A percentile compares a stretch with the other conserved stretches of the same genome.
Evolutionary conservation across 352 stramenopile genomes (phyloP).

Genomic region (Saprolegnia parasitica): DNA sequence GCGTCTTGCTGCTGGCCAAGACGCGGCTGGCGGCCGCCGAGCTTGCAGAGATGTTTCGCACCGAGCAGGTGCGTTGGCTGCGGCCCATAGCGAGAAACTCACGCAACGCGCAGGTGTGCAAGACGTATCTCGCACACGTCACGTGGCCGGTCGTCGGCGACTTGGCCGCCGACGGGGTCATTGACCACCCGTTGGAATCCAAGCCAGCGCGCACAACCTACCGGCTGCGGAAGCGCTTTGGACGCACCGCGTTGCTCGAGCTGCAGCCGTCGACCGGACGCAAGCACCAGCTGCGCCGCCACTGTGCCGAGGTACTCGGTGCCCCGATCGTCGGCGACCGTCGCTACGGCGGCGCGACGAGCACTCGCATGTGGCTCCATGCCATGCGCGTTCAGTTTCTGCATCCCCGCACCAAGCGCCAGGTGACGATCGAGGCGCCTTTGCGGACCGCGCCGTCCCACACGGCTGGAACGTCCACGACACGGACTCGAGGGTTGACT

Average conservation of each 20-base stretch:
- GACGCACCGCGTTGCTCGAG: conserved; percentile 12
- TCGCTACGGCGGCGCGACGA: not conserved
- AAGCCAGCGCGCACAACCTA: conserved; percentile 12
- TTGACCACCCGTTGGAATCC: not conserved
- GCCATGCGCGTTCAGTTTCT: conserved; percentile 7
- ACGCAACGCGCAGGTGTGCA: conserved; percentile 16
- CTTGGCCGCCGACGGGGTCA: not conserved
- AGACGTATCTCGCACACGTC: conserved; percentile 23
- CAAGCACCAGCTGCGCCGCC: conserved; percentile 27
- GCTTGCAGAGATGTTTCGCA: conserved; percentile 22
- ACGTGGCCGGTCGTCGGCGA: not conserved
- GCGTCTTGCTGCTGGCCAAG: conserved; percentile 24
- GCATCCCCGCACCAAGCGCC: conserved; percentile 4
- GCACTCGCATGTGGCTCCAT: conserved; percentile 11
- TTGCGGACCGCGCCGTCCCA: not conserved
- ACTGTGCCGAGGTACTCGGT: conserved; percentile 12
- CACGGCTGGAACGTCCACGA: not conserved
- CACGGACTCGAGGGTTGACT: no score
- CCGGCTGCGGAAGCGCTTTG: not conserved
- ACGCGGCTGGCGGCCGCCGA: conserved; percentile 19
- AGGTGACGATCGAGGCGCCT: not conserved
- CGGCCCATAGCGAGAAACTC: not conserved
- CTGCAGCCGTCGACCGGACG: conserved; percentile 28
- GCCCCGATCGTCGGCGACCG: conserved; percentile 19
- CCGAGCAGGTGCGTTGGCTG: not conserved